Base-by-base conservation (phyloP, 2,329 filamentous ascomycete genomes). In the Colletotrichum kahawae region DNA sequence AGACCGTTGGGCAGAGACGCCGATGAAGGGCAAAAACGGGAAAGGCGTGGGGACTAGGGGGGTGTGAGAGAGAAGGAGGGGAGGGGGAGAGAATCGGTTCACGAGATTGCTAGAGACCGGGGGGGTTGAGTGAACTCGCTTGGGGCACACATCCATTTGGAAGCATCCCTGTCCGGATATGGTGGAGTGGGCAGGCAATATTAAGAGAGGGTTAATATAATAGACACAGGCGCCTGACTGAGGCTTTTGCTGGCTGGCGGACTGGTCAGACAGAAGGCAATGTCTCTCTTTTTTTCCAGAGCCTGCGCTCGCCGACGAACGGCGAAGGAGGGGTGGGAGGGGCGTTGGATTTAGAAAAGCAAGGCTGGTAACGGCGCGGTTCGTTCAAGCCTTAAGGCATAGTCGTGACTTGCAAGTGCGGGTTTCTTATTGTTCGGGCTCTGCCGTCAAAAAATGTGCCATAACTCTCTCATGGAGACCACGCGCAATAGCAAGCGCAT, bases 1-100 rank as follows among this genome's bases (percentile, higher is more conserved):
- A 85, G 82, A 83, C 84, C 85, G 86, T 88, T 87, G 85, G 86
- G 82, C 81, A 84, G 83, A 84, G 80, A 80, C 82, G 82, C 81
- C 82, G 81, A 83, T 80, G 78, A 76, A 81, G 77, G 81, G 79
- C 75, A 83, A 79, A 71, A 81, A 85, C 81, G 70, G 84, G 85
- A 82, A 85, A 84, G 82, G 84, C 81, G 82, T 81, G 80, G 65
- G 31, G 74, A 77, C 79, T 75, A 81, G 76, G 74, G 74, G 72
- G 74, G 21, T 67, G 65, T 78, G 67, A 62, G 77, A 76, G 31
- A 77, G 78, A 9, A 72, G 74, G 71, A 71, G 60, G 77, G 75
- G 69, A 64, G 43, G 29, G 24, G 43, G n/a, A 82, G 82, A 84
- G 85, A 84, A 82, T 85, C 83, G 84, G 85, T 87, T 86, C 84